Evolutionary conservation across 176 grass and related monocot genomes (phyloP).

Genomic region (Bonia amplexicaulis): DNA sequence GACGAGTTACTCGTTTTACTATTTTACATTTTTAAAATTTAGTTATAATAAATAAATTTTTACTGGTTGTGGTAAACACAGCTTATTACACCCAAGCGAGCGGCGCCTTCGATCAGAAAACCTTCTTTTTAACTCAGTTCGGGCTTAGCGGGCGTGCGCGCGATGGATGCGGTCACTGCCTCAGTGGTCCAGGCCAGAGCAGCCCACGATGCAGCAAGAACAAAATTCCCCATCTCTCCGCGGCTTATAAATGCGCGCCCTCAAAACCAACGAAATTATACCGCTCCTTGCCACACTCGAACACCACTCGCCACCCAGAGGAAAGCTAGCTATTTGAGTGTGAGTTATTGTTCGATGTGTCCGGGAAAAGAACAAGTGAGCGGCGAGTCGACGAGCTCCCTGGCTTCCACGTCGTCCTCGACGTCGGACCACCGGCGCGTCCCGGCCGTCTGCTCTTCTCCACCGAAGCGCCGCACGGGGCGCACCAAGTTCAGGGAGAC

Average conservation of each 20-base stretch:
- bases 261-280: neutral
- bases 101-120: too few species aligned
- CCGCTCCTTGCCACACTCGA: neutral
- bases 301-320: neutral
- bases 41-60: too few species aligned
- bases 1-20: too few species aligned
- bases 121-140: too few species aligned
- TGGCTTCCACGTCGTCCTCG: neutral
- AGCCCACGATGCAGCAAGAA: too few species aligned
- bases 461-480: neutral
- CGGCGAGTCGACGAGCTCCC: neutral
- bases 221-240: neutral
- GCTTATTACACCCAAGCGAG: too few species aligned
- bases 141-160: too few species aligned
- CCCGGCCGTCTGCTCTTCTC: neutral
- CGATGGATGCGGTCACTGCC: too few species aligned
- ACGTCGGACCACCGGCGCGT: neutral
- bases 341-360: neutral
- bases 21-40: too few species aligned
- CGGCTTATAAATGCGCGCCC: constrained; percentile 8
- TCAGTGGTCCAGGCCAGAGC: too few species aligned
- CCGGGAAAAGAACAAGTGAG: neutral
- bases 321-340: neutral
- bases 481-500: too few species aligned
- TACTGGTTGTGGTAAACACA: too few species aligned